phyloP scores from a whole-genome alignment of 164 flowering plant genomes.

The Protea cynaroides region DNA sequence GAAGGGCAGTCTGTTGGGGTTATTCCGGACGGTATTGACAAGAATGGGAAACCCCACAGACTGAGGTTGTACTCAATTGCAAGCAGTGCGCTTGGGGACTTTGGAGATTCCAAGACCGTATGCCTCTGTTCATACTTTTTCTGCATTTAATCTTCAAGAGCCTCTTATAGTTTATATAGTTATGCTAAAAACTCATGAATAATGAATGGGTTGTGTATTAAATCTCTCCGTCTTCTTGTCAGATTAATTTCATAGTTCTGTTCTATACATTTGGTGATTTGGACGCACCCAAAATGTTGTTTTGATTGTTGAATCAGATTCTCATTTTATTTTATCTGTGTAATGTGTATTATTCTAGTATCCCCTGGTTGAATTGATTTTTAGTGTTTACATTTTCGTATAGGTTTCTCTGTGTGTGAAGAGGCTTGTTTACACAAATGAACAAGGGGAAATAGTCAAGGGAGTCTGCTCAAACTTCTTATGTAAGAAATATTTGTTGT shows the following conservation, averaged over 20 bases:
- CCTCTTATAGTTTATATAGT: not conserved
- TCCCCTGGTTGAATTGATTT: not conserved
- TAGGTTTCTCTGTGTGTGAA: conserved; percentile 96
- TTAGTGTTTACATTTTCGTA: not conserved
- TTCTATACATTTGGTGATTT: not conserved
- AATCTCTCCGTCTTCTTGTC: not conserved
- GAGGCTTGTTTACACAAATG: conserved; percentile 90
- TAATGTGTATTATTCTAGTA: not conserved
- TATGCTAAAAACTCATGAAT: no score
- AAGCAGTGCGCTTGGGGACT: conserved; percentile 97
- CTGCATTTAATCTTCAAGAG: not conserved
- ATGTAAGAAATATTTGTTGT: conserved; percentile 40
- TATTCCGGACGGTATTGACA: conserved; percentile 81
- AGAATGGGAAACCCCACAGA: conserved; percentile 96
- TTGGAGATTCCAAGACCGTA: conserved; percentile 98
- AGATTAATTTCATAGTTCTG: conserved; percentile 6
- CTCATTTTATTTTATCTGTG: no score
- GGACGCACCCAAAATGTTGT: not conserved
- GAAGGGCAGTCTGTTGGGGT: conserved; percentile 98
- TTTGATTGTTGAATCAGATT: no score
- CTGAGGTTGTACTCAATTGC: conserved; percentile 94
- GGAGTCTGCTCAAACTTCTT: conserved; percentile 98
- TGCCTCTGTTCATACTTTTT: conserved; percentile 12
- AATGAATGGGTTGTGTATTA: no score
- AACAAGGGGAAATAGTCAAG: conserved; percentile 81